Percentiles rank a stretch among this genome's conserved stretches.
These are phyloP conservation scores for Mucor indicus DNA, from an alignment of 371 early-diverging fungal genomes.

Conservation along the genomic window DNA sequence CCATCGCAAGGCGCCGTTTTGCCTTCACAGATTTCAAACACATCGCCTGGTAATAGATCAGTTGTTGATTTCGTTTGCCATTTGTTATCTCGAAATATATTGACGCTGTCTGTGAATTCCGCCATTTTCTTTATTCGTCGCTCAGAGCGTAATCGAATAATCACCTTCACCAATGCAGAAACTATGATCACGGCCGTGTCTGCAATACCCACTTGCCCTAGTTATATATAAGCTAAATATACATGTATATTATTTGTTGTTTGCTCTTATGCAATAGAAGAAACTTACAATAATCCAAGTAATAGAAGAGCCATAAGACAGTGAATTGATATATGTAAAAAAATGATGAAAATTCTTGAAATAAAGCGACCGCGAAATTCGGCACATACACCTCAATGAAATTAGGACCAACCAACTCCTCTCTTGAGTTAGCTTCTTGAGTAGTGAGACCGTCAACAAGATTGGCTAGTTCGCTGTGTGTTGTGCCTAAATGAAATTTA, in stretches of 20 bases:
- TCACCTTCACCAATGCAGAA: conserved; percentile 70
- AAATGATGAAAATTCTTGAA: conserved; percentile 67
- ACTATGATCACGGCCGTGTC: conserved; percentile 67
- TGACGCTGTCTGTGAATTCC: conserved; percentile 48
- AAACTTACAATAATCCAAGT: conserved; percentile 59
- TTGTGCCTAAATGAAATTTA: conserved; percentile 54
- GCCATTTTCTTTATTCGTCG: conserved; percentile 68
- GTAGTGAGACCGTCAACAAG: conserved; percentile 49
- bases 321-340: conserved; percentile 82
- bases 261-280: too few species aligned
- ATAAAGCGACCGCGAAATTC: conserved; percentile 47
- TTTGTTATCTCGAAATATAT: conserved; percentile 48
- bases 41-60: conserved; percentile 74
- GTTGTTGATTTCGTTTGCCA: conserved; percentile 53
- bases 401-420: conserved; percentile 71
- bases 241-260: background rate
- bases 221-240: conserved; percentile 15
- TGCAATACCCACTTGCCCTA: conserved; percentile 66
- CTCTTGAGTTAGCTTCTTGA: conserved; percentile 53
- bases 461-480: conserved; percentile 37
- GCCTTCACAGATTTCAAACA: conserved; percentile 55
- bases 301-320: conserved; percentile 71
- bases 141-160: conserved; percentile 60
- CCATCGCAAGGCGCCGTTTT: conserved; percentile 65
- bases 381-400: conserved; percentile 66